Percentiles rank a stretch among this genome's conserved stretches.
Evolutionary conservation across 148 eudicot genomes (phyloP).

Genomic region (Rhododendron williamsianum): DNA sequence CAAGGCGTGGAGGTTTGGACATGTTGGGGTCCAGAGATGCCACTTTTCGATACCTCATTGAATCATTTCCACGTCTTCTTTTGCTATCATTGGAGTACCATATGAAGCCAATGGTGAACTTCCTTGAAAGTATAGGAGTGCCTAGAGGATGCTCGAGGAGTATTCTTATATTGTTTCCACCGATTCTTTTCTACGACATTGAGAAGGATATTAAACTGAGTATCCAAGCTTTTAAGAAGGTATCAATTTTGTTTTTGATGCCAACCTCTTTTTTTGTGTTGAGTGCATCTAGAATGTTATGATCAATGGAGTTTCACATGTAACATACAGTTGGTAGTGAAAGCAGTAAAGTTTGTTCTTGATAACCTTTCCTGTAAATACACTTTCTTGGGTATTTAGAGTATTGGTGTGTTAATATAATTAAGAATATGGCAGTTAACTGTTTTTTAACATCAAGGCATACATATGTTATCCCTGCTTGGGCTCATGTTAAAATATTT

Average conservation of each 20-base stretch:
- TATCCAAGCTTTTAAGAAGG: slow-evolving; percentile 53
- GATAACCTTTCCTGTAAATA: not conserved
- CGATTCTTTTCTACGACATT: slow-evolving; percentile 51
- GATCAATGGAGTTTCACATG: not conserved
- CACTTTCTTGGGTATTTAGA: not conserved
- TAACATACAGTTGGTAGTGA: not conserved
- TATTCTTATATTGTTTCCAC: slow-evolving; percentile 65
- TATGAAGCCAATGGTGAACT: slow-evolving; percentile 41
- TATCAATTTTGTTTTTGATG: slow-evolving; percentile 8
- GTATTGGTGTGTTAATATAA: not conserved
- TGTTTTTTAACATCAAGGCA: not conserved
- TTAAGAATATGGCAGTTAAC: not conserved
- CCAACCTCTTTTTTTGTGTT: not conserved
- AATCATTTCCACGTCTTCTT: slow-evolving; percentile 88
- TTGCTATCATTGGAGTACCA: slow-evolving; percentile 49
- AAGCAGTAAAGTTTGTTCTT: not conserved
- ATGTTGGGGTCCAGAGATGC: slow-evolving; percentile 52
- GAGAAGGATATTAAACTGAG: slow-evolving; percentile 44
- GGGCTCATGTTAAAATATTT: not conserved
- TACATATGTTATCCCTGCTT: not conserved
- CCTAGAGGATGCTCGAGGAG: slow-evolving; percentile 41
- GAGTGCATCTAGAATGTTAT: not conserved
- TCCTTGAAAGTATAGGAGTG: slow-evolving; percentile 57
- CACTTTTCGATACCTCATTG: slow-evolving; percentile 60
- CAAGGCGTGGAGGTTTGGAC: slow-evolving; percentile 86